Percentiles rank a stretch among this genome's conserved stretches.
These are phyloP conservation scores for Rhizophora apiculata DNA, from an alignment of 345 rosid species.

Conservation along the genomic window DNA sequence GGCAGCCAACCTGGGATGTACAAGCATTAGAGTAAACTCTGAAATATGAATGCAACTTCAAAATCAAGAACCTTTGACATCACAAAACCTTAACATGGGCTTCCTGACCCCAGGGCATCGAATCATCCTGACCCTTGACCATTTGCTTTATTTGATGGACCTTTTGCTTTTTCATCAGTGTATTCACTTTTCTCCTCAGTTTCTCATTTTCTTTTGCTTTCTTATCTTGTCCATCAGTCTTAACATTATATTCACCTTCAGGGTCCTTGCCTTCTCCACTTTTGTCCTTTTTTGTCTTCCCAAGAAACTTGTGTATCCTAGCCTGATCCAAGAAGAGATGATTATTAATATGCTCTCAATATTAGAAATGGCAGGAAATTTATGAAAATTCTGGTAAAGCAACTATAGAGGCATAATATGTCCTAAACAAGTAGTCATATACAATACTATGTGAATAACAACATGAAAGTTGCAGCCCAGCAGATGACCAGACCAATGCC, in stretches of 20 bases:
- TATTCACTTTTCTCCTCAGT: conserved; percentile 55
- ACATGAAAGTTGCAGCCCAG: too few species aligned
- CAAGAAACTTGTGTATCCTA: conserved; percentile 63
- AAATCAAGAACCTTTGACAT: conserved; percentile 16
- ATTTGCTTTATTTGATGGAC: conserved; percentile 49
- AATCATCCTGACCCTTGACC: conserved; percentile 55
- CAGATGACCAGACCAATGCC: too few species aligned
- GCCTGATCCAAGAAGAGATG: conserved; percentile 43
- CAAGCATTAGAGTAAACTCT: conserved; percentile 23
- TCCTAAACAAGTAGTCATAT: not conserved
- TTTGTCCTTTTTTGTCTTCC: conserved; percentile 63
- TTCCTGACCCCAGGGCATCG: conserved; percentile 90
- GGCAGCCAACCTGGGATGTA: conserved; percentile 71
- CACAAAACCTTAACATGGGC: conserved; percentile 73
- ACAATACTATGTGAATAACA: too few species aligned
- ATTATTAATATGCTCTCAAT: conserved; percentile 15
- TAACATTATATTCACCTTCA: conserved; percentile 37
- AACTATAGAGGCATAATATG: not conserved
- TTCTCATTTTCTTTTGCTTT: conserved; percentile 44
- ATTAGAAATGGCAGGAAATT: not conserved
- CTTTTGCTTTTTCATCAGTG: conserved; percentile 67
- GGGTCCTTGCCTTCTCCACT: conserved; percentile 23
- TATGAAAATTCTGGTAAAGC: not conserved
- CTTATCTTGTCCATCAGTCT: conserved; percentile 27
- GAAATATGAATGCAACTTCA: conserved; percentile 5